Conservation (phyloP, 2,329 filamentous ascomycete genomes). For the Cladorrhinum sp. region DNA sequence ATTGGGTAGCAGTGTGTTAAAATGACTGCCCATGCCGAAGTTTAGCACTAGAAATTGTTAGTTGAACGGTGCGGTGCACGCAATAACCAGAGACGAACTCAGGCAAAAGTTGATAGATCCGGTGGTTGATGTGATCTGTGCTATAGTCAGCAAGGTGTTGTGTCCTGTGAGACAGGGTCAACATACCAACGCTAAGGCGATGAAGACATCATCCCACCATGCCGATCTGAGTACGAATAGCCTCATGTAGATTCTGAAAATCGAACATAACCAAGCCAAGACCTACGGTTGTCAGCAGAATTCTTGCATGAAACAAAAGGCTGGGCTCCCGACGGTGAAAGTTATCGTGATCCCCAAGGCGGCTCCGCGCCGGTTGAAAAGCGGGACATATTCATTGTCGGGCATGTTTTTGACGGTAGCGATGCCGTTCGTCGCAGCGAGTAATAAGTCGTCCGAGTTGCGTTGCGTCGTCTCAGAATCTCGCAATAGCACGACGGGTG, state of each 20-base stretch:
- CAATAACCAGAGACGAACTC: background rate
- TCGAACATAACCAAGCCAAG: slow-evolving; percentile 10
- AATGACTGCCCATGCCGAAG: background rate
- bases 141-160: background rate
- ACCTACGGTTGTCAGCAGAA: background rate
- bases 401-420: background rate
- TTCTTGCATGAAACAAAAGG: background rate
- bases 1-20: background rate
- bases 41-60: slow-evolving; percentile 3
- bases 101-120: slow-evolving; percentile 4
- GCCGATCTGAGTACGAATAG: slow-evolving; percentile 6
- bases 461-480: no score
- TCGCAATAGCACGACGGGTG: no score
- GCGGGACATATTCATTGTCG: background rate
- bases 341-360: background rate
- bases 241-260: slow-evolving; percentile 12
- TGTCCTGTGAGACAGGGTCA: background rate
- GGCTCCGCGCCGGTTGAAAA: background rate
- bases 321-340: background rate
- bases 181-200: slow-evolving; percentile 10
- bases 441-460: background rate
- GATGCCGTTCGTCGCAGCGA: background rate
- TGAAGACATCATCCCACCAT: slow-evolving; percentile 14
- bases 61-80: background rate
- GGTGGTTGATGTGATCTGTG: slow-evolving; percentile 1